Evolutionary conservation across 2,329 filamentous ascomycete genomes (phyloP).

Genomic region (Sporothrix euskadiensis): DNA sequence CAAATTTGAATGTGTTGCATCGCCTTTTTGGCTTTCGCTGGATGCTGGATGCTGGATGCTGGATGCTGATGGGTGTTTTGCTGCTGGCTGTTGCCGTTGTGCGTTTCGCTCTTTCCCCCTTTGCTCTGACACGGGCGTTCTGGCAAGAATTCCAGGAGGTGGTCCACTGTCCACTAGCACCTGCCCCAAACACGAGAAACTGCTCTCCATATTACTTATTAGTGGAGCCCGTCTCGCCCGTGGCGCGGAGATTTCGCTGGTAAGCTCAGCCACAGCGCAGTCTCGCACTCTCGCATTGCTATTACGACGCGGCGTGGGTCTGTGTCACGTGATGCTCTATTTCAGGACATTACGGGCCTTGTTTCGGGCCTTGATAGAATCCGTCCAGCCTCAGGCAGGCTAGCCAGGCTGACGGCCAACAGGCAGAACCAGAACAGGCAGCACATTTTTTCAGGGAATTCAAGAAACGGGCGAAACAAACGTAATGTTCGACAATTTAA

Average conservation of each 20-base stretch:
- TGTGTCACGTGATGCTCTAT: constrained; percentile 19
- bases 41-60: not conserved
- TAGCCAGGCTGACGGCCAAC: constrained; percentile 3
- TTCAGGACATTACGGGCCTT: not conserved
- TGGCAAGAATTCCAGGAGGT: constrained; percentile 16
- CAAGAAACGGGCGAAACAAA: not conserved
- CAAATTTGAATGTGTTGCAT: not conserved
- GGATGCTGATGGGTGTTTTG: not conserved
- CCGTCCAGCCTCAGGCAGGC: not conserved
- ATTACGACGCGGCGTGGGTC: constrained; percentile 5
- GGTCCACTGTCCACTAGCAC: not conserved
- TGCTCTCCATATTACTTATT: not conserved
- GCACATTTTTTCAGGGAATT: not conserved
- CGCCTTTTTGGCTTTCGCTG: not conserved
- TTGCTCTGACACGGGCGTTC: not conserved
- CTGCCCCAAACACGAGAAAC: constrained; percentile 21
- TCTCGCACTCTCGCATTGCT: constrained; percentile 10
- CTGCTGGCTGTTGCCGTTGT: not conserved
- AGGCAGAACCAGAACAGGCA: not conserved
- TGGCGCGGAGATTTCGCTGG: constrained; percentile 9
- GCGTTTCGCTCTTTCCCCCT: not conserved
- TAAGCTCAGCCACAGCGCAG: constrained; percentile 27
- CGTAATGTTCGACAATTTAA: not conserved
- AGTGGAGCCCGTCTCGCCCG: not conserved
- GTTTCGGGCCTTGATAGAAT: too few species aligned